phyloP scores from a whole-genome alignment of 129 eudicot species.

The Ambrosia artemisiifolia region DNA sequence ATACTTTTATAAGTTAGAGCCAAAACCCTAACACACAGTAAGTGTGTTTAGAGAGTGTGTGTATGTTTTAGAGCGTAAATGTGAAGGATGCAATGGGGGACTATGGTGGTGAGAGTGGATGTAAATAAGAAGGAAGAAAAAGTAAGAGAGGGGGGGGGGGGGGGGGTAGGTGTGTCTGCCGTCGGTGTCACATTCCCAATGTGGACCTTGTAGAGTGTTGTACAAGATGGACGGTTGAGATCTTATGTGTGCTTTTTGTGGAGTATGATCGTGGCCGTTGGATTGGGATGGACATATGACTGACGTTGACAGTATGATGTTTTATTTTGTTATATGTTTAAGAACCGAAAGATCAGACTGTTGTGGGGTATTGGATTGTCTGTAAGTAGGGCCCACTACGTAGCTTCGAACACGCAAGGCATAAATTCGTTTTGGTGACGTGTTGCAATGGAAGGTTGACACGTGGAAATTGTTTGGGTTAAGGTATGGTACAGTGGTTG shows the following conservation, averaged over 20 bases:
- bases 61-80: slow-evolving; percentile 12
- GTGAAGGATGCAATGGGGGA: slow-evolving; percentile 25
- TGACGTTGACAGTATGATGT: slow-evolving; percentile 60
- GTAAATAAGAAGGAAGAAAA: slow-evolving; percentile 84
- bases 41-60: slow-evolving; percentile 26
- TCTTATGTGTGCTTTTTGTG: background rate
- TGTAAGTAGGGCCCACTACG: slow-evolving; percentile 39
- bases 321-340: slow-evolving; percentile 46
- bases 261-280: slow-evolving; percentile 1
- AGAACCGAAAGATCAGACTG: slow-evolving; percentile 47
- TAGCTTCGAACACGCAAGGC: slow-evolving; percentile 74
- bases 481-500: slow-evolving; percentile 14
- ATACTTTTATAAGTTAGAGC: background rate
- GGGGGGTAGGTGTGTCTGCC: slow-evolving; percentile 21
- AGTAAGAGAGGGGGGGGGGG: slow-evolving; percentile 38
- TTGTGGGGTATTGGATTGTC: slow-evolving; percentile 33
- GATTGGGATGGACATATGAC: slow-evolving; percentile 48
- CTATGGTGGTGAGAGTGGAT: slow-evolving; percentile 18
- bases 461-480: slow-evolving; percentile 31
- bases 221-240: slow-evolving; percentile 13
- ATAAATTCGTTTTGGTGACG: slow-evolving; percentile 59
- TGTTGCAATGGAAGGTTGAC: slow-evolving; percentile 12
- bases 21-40: slow-evolving; percentile 26
- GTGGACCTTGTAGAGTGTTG: slow-evolving; percentile 26
- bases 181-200: slow-evolving; percentile 44